A percentile compares a stretch with the other conserved stretches of the same genome.
These are phyloP conservation scores for Ormosia semicastrata DNA, from an alignment of 306 rosid genomes.

Conservation along the genomic window DNA sequence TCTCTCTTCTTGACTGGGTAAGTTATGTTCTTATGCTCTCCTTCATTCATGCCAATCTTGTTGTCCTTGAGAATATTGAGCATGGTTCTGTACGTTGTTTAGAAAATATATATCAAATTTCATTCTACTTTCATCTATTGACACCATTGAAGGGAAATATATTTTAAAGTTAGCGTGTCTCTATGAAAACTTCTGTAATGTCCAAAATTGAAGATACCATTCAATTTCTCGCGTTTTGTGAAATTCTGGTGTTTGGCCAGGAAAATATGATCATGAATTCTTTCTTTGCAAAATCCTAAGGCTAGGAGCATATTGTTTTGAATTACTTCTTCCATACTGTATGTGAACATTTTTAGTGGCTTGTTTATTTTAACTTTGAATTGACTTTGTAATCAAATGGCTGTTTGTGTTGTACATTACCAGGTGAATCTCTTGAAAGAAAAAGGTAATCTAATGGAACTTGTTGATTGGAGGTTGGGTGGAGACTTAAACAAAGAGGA, in stretches of 20 bases:
- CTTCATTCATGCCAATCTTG: not conserved
- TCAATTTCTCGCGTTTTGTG: not conserved
- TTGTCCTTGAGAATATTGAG: not conserved
- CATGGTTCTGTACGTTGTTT: not conserved
- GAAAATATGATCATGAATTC: not conserved
- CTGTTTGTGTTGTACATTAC: not conserved
- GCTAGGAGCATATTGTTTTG: not conserved
- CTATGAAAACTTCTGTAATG: not conserved
- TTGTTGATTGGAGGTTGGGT: conserved; percentile 31
- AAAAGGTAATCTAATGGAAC: conserved; percentile 26
- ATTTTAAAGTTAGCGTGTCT: not conserved
- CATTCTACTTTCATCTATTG: not conserved
- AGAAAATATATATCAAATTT: not conserved
- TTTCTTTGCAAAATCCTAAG: not conserved
- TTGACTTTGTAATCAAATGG: not conserved
- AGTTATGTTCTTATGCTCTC: not conserved
- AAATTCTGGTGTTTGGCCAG: not conserved
- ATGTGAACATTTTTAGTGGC: not conserved
- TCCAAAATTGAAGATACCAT: not conserved
- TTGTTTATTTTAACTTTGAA: conserved; percentile 1
- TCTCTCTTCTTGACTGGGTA: conserved; percentile 56
- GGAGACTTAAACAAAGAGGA: conserved; percentile 24
- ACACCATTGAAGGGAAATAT: not conserved
- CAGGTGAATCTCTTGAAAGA: conserved; percentile 34
- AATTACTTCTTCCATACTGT: not conserved